phyloP scores from a whole-genome alignment of 192 early-diverging fungal species.

The Entophlyctis luteolus region DNA sequence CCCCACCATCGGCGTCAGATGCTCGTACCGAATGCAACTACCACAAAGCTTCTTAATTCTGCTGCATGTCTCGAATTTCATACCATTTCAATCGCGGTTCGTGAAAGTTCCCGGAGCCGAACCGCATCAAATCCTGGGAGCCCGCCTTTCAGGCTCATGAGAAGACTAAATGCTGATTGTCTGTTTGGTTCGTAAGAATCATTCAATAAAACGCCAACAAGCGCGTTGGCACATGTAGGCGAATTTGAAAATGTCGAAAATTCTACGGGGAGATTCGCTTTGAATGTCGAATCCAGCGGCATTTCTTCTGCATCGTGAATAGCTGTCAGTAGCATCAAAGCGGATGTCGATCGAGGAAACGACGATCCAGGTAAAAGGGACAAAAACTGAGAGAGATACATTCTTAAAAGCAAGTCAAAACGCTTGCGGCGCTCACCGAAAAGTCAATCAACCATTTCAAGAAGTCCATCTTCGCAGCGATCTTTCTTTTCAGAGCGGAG shows the following conservation, averaged over 20 bases:
- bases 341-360: constrained; percentile 64
- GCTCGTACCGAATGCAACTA: constrained; percentile 30
- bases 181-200: constrained; percentile 74
- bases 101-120: constrained; percentile 50
- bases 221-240: neutral
- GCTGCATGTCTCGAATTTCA: no score
- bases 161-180: constrained; percentile 64
- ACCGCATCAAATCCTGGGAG: constrained; percentile 54
- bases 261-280: neutral
- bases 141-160: constrained; percentile 57
- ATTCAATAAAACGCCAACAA: constrained; percentile 27
- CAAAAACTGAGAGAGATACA: constrained; percentile 19
- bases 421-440: constrained; percentile 21
- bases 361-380: constrained; percentile 73
- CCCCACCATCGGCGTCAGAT: constrained; percentile 78
- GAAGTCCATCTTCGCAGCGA: constrained; percentile 51
- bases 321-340: constrained; percentile 50
- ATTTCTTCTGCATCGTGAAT: constrained; percentile 34
- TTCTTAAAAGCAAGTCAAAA: neutral
- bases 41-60: constrained; percentile 33
- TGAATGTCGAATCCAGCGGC: constrained; percentile 26
- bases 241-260: neutral
- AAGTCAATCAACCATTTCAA: constrained; percentile 60
- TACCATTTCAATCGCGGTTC: constrained; percentile 59
- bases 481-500: constrained; percentile 27